Conservation (phyloP, 208 protist genomes). For the Balamuthia mandrillaris region DNA sequence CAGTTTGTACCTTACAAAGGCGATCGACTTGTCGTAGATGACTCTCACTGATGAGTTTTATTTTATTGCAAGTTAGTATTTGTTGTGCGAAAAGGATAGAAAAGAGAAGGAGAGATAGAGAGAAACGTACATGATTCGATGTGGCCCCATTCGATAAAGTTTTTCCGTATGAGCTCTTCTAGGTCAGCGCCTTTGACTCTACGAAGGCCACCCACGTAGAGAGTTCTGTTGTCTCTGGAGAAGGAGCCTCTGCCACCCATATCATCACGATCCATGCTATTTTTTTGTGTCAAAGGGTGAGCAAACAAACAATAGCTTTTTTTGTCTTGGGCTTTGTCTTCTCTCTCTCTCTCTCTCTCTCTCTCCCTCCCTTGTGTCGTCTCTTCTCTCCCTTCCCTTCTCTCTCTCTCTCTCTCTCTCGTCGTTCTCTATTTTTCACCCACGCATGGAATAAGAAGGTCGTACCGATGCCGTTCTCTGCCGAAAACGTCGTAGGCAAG, state of each 20-base stretch:
- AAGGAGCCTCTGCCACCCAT: slow-evolving; percentile 69
- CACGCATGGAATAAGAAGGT: background rate
- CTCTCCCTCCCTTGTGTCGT: no score
- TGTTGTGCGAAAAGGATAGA: no score
- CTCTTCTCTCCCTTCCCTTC: no score
- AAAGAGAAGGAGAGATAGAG: no score
- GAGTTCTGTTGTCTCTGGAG: slow-evolving; percentile 57
- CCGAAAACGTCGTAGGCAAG: slow-evolving; percentile 64
- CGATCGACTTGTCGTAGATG: slow-evolving; percentile 45
- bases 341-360: background rate
- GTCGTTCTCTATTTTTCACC: background rate
- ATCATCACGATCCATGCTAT: slow-evolving; percentile 55
- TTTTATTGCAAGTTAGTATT: background rate
- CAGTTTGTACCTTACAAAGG: slow-evolving; percentile 54
- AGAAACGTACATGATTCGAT: no score
- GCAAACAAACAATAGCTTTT: background rate
- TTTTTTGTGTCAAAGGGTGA: no score
- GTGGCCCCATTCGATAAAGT: slow-evolving; percentile 56
- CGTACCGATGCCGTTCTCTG: slow-evolving; percentile 51
- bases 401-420: background rate
- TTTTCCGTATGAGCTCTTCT: slow-evolving; percentile 42
- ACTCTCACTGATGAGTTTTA: slow-evolving; percentile 31
- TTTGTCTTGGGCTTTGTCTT: background rate
- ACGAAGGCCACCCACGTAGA: slow-evolving; percentile 45
- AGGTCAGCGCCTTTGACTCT: slow-evolving; percentile 34